Evolutionary conservation across 495 filamentous ascomycete species (phyloP).

Genomic region (Xylaria grammica): DNA sequence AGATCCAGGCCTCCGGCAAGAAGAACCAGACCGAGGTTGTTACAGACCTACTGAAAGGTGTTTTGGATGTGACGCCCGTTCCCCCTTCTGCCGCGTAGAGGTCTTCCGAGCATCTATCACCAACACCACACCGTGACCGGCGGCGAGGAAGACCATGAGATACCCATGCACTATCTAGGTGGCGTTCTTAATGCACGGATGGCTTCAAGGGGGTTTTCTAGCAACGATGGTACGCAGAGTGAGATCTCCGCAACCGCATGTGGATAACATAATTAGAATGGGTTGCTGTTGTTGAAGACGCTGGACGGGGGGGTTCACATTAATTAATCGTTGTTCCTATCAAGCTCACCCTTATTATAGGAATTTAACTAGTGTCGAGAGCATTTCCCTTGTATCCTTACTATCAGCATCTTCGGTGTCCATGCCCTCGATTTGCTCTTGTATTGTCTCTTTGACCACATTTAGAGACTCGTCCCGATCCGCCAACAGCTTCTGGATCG

Average conservation of each 20-base stretch:
- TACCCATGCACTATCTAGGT: neutral
- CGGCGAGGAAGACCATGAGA: constrained; percentile 1
- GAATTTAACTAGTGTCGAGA: constrained; percentile 68
- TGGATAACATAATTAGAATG: constrained; percentile 15
- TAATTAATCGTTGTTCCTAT: constrained; percentile 31
- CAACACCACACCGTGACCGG: neutral
- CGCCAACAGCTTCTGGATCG: constrained; percentile 66
- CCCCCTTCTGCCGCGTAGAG: constrained; percentile 47
- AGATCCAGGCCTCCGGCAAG: constrained; percentile 79
- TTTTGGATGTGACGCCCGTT: constrained; percentile 78
- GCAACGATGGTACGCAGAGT: neutral
- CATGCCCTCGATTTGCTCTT: constrained; percentile 70
- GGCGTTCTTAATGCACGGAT: neutral
- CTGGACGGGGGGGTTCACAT: constrained; percentile 24
- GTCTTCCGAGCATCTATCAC: neutral
- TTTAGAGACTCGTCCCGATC: constrained; percentile 69
- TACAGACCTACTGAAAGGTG: constrained; percentile 76
- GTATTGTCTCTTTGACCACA: constrained; percentile 68
- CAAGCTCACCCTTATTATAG: constrained; percentile 45
- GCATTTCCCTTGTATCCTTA: constrained; percentile 71
- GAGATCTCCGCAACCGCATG: neutral
- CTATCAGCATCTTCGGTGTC: constrained; percentile 56
- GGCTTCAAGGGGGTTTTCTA: neutral
- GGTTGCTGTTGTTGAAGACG: constrained; percentile 11
- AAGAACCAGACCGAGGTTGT: constrained; percentile 81